Percentiles rank a stretch among this genome's conserved stretches.
Evolutionary conservation across 176 grass and related monocot genomes (phyloP).

Genomic region (Coix lacrymajobi): DNA sequence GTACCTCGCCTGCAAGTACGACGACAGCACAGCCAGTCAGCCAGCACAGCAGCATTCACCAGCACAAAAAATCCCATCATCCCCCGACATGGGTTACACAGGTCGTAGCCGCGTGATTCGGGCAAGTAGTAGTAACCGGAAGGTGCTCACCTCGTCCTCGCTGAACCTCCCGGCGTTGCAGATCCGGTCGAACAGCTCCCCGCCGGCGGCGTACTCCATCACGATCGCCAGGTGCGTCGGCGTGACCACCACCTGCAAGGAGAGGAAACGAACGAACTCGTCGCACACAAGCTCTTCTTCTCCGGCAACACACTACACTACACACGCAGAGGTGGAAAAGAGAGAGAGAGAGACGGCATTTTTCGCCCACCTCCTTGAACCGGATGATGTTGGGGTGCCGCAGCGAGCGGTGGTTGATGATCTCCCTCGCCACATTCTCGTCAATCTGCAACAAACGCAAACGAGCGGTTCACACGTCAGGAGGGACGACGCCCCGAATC

Average conservation of each 20-base stretch:
- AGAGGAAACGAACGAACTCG: not conserved
- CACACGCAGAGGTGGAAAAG: too few species aligned
- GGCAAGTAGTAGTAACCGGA: not conserved
- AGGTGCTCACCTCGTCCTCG: slow-evolving; percentile 65
- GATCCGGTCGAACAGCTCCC: slow-evolving; percentile 76
- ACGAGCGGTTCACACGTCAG: not conserved
- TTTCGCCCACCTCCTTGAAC: slow-evolving; percentile 54
- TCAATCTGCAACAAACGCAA: slow-evolving; percentile 46
- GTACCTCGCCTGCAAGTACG: slow-evolving; percentile 50
- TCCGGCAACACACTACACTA: too few species aligned
- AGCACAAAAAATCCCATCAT: not conserved
- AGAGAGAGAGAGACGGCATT: too few species aligned
- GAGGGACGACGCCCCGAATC: not conserved
- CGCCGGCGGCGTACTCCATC: slow-evolving; percentile 84
- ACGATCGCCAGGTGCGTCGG: slow-evolving; percentile 80
- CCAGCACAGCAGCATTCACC: not conserved
- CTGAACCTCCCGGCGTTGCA: slow-evolving; percentile 73
- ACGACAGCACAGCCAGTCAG: not conserved
- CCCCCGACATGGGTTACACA: not conserved
- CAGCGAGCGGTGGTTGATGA: slow-evolving; percentile 73
- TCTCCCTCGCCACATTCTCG: slow-evolving; percentile 80
- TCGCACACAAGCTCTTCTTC: not conserved
- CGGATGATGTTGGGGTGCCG: slow-evolving; percentile 76
- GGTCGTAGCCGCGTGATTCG: too few species aligned
- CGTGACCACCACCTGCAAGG: slow-evolving; percentile 53